Percentiles rank a stretch among this genome's conserved stretches.
These are phyloP conservation scores for Solanum acaule DNA, from an alignment of 257 asterid species.

Conservation along the genomic window DNA sequence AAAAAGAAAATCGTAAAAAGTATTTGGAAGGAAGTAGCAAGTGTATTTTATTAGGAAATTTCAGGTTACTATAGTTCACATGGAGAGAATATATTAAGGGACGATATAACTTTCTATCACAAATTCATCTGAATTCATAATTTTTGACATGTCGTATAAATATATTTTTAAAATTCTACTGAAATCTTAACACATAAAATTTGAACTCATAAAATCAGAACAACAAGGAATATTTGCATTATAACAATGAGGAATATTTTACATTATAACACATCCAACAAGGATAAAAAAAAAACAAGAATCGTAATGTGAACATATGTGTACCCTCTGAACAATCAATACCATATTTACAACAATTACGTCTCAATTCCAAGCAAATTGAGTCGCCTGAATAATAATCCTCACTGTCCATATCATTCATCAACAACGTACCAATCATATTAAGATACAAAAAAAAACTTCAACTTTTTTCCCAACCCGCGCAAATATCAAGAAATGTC, in stretches of 20 bases:
- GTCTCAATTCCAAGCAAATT: neutral
- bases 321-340: neutral
- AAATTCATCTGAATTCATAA: neutral
- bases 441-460: neutral
- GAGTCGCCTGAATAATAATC: neutral
- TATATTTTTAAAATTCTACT: neutral
- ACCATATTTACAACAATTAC: neutral
- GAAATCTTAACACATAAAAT: neutral
- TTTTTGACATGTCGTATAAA: neutral
- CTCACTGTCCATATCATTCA: neutral
- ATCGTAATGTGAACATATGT: neutral
- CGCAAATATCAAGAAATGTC: constrained; percentile 2
- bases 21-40: neutral
- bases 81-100: neutral
- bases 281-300: neutral
- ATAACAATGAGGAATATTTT: neutral
- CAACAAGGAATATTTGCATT: neutral
- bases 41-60: neutral
- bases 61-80: neutral
- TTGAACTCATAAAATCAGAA: neutral
- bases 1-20: neutral
- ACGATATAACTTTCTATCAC: neutral
- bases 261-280: neutral
- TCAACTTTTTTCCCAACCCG: neutral
- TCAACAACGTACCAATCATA: neutral